phyloP scores from a whole-genome alignment of 495 filamentous ascomycete genomes.

The Hyaloscypha hepaticicola region DNA sequence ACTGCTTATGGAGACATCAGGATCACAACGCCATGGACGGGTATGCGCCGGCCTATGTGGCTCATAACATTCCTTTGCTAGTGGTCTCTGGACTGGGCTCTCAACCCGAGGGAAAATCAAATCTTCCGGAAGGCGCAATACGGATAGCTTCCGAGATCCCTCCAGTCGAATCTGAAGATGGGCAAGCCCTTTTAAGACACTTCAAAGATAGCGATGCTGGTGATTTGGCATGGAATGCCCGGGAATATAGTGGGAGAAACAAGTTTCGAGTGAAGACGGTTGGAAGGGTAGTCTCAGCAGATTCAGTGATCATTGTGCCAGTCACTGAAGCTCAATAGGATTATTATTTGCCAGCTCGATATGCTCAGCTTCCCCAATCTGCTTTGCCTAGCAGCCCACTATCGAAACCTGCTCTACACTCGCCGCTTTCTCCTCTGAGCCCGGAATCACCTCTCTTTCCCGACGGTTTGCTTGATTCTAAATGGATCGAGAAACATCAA shows the following conservation, averaged over 20 bases:
- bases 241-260: conserved; percentile 43
- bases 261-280: conserved; percentile 66
- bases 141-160: conserved; percentile 68
- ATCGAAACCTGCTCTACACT: conserved; percentile 63
- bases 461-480: conserved; percentile 77
- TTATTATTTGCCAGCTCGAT: conserved; percentile 49
- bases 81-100: conserved; percentile 70
- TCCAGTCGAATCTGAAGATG: conserved; percentile 60
- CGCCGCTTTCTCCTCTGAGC: conserved; percentile 82
- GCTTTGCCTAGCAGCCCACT: conserved; percentile 44
- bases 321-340: conserved; percentile 39
- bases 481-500: conserved; percentile 87
- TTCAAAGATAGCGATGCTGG: conserved; percentile 66
- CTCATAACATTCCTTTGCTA: conserved; percentile 78
- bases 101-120: conserved; percentile 39
- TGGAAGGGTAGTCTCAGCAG: conserved; percentile 69
- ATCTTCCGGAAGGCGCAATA: conserved; percentile 57
- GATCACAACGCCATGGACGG: conserved; percentile 69
- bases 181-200: conserved; percentile 63
- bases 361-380: conserved; percentile 48
- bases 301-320: conserved; percentile 12
- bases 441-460: conserved; percentile 78
- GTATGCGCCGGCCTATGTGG: conserved; percentile 76
- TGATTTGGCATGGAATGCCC: conserved; percentile 56
- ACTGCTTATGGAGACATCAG: conserved; percentile 28